Conservation (phyloP, 768 basidiomycete genomes). For the Termitomyces sp. region DNA sequence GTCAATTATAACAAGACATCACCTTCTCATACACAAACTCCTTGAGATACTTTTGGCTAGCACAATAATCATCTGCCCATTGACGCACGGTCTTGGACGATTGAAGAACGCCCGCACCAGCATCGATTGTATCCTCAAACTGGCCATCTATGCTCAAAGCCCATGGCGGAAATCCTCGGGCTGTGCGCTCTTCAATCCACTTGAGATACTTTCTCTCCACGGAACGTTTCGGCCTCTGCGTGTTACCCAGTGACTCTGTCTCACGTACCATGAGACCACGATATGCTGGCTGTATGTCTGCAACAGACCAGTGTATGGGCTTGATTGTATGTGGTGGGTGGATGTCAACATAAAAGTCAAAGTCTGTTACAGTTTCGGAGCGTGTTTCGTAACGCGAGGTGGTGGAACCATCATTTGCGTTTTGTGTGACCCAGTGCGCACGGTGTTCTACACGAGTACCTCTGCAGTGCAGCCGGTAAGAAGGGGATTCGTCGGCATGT, state of each 20-base stretch:
- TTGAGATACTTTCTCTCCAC: slow-evolving; percentile 37
- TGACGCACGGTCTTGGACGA: slow-evolving; percentile 61
- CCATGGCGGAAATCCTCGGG: slow-evolving; percentile 49
- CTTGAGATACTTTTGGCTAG: slow-evolving; percentile 63
- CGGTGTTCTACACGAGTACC: slow-evolving; percentile 49
- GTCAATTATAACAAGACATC: slow-evolving; percentile 3
- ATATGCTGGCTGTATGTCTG: slow-evolving; percentile 53
- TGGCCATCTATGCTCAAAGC: slow-evolving; percentile 15
- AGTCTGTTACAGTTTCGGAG: slow-evolving; percentile 50
- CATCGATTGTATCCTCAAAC: slow-evolving; percentile 12
- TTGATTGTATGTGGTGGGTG: slow-evolving; percentile 31
- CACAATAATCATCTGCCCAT: slow-evolving; percentile 84
- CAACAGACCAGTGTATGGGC: slow-evolving; percentile 47
- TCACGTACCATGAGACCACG: slow-evolving; percentile 53
- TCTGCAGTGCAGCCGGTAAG: slow-evolving; percentile 34
- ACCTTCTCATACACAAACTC: slow-evolving; percentile 77
- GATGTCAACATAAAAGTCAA: slow-evolving; percentile 55
- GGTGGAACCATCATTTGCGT: slow-evolving; percentile 20
- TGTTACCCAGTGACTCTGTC: slow-evolving; percentile 31
- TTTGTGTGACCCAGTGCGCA: slow-evolving; percentile 31
- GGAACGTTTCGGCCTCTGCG: slow-evolving; percentile 27
- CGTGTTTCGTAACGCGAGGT: slow-evolving; percentile 36
- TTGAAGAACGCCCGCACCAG: slow-evolving; percentile 22
- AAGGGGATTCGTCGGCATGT: slow-evolving; percentile 40
- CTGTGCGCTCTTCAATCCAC: slow-evolving; percentile 38